Percentiles rank a stretch among this genome's conserved stretches.
Evolutionary conservation across 495 filamentous ascomycete species (phyloP).

Genomic region (Durotheca rogersii): DNA sequence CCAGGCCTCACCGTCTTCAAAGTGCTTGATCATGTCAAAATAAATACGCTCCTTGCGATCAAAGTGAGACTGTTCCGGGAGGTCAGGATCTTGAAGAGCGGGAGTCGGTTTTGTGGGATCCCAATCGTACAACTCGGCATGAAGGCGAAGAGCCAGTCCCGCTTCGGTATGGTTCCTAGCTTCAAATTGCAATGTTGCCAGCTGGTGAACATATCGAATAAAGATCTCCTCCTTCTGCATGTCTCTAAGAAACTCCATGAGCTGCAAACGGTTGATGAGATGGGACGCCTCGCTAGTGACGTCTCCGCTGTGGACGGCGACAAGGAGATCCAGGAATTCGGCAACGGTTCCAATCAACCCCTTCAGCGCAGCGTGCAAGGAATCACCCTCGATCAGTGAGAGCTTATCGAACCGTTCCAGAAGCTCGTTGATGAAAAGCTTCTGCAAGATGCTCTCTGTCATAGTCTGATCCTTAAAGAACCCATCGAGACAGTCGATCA

Average conservation of each 20-base stretch:
- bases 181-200: conserved; percentile 74
- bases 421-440: conserved; percentile 87
- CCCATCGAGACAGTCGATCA: conserved; percentile 92
- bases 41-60: conserved; percentile 91
- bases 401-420: conserved; percentile 76
- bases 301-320: conserved; percentile 85
- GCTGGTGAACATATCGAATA: conserved; percentile 92
- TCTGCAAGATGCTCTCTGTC: conserved; percentile 86
- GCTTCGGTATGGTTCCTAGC: conserved; percentile 84
- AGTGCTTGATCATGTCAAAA: conserved; percentile 90
- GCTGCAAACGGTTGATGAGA: conserved; percentile 78
- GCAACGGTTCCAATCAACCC: conserved; percentile 80
- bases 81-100: conserved; percentile 67
- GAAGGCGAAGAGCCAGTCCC: conserved; percentile 83
- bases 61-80: conserved; percentile 84
- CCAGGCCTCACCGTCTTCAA: conserved; percentile 92
- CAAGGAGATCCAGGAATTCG: conserved; percentile 85
- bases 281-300: conserved; percentile 72
- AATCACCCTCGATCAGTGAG: conserved; percentile 64
- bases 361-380: conserved; percentile 72
- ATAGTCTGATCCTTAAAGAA: conserved; percentile 86
- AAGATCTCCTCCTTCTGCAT: conserved; percentile 98
- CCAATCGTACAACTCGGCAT: conserved; percentile 94
- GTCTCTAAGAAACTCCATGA: conserved; percentile 96
- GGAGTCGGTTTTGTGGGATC: conserved; percentile 68